Evolutionary conservation across 805 yeast species (phyloP).

Genomic region (Yamadazyma ubonensis): DNA sequence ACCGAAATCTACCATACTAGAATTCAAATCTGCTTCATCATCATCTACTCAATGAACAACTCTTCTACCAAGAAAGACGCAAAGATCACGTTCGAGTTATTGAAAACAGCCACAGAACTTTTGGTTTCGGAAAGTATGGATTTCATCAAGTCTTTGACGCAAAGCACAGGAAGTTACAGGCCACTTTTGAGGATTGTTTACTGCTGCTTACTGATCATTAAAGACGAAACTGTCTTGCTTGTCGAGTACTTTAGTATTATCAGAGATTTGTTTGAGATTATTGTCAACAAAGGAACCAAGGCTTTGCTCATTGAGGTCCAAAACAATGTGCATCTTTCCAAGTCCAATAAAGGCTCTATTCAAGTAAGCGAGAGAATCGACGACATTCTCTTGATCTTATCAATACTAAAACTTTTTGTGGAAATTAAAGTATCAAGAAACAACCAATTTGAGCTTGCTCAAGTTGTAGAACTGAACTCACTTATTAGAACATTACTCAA

Average conservation of each 20-base stretch:
- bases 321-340: constrained; percentile 48
- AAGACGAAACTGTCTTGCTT: constrained; percentile 38
- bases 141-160: constrained; percentile 43
- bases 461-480: constrained; percentile 54
- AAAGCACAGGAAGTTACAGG: constrained; percentile 46
- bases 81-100: constrained; percentile 39
- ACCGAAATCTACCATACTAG: constrained; percentile 57
- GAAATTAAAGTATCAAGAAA: constrained; percentile 46
- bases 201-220: constrained; percentile 46
- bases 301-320: constrained; percentile 58
- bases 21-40: constrained; percentile 63
- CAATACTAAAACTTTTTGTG: constrained; percentile 61
- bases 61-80: constrained; percentile 27
- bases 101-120: constrained; percentile 44
- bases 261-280: constrained; percentile 56
- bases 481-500: constrained; percentile 61
- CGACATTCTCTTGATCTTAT: constrained; percentile 61
- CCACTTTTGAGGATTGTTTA: constrained; percentile 61
- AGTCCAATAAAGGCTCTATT: constrained; percentile 29
- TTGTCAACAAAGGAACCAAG: constrained; percentile 66
- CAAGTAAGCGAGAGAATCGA: constrained; percentile 54
- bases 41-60: constrained; percentile 41
- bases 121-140: constrained; percentile 51
- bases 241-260: constrained; percentile 51
- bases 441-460: constrained; percentile 51